Conservation (phyloP, 441 rosid species). For the Hypseocharis bilobata region DNA sequence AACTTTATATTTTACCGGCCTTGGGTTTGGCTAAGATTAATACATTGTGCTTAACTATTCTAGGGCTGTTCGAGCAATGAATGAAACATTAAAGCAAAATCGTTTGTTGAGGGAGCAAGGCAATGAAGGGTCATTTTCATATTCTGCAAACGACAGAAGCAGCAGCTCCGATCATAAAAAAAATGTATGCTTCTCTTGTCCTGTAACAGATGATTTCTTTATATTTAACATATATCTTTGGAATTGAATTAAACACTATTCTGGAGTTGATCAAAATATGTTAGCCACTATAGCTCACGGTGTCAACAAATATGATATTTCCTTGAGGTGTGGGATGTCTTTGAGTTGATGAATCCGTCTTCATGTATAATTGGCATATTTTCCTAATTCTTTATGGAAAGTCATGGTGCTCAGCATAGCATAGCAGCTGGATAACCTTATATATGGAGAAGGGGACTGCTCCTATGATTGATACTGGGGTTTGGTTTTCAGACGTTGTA, state of each 20-base stretch:
- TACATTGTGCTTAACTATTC: slow-evolving; percentile 20
- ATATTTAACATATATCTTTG: not conserved
- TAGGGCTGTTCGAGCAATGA: slow-evolving; percentile 99
- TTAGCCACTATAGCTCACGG: not conserved
- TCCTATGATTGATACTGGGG: too few relatives aligned
- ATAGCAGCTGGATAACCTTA: not conserved
- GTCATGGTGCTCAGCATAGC: not conserved
- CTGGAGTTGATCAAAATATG: not conserved
- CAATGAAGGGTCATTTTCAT: slow-evolving; percentile 44
- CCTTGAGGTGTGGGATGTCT: not conserved
- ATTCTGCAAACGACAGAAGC: slow-evolving; percentile 41
- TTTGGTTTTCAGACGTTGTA: not conserved
- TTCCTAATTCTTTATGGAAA: not conserved
- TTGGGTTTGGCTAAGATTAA: not conserved
- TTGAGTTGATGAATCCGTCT: not conserved
- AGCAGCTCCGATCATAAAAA: slow-evolving; percentile 43
- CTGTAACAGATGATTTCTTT: slow-evolving; percentile 5
- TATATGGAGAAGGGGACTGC: too few relatives aligned
- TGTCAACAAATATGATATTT: not conserved
- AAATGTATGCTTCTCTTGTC: slow-evolving; percentile 40
- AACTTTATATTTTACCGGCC: not conserved
- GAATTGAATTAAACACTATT: not conserved
- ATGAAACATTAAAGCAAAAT: slow-evolving; percentile 91
- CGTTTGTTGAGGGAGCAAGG: slow-evolving; percentile 54
- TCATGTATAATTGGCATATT: not conserved